These are phyloP conservation scores for Calonectria hongkongensis DNA, from an alignment of 2,329 filamentous ascomycete genomes.

Conservation along the genomic window DNA sequence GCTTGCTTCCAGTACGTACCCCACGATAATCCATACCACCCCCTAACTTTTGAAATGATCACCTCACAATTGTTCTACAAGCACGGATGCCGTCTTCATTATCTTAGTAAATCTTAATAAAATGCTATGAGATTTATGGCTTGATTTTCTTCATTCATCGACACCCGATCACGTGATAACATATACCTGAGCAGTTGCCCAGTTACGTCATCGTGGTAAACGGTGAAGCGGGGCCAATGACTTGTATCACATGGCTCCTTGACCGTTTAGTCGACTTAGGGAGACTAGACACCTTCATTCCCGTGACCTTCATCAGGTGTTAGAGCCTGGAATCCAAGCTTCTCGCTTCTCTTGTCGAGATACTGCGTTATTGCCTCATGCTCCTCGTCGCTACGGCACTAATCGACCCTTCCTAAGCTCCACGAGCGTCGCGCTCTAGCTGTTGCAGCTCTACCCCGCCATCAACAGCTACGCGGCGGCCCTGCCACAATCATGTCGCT, in stretches of 20 bases:
- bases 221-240: conserved; percentile 14
- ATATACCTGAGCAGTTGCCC: not conserved
- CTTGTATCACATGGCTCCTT: conserved; percentile 39
- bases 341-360: not conserved
- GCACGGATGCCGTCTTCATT: not conserved
- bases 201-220: conserved; percentile 38
- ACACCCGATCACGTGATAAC: not conserved
- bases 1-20: not conserved
- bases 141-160: not conserved
- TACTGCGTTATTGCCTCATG: conserved; percentile 34
- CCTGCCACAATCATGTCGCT: conserved; percentile 63
- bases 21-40: not conserved
- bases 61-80: no score
- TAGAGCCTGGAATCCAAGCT: not conserved
- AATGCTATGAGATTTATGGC: not conserved
- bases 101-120: not conserved
- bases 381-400: conserved; percentile 23
- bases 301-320: conserved; percentile 43
- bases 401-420: conserved; percentile 33
- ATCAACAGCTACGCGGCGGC: conserved; percentile 44
- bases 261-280: conserved; percentile 1
- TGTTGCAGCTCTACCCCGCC: conserved; percentile 49
- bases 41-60: no score
- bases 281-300: conserved; percentile 30
- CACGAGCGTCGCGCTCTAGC: conserved; percentile 44